phyloP scores from a whole-genome alignment of 225 moss, liverwort and hornwort species.

The Bryoerythrophyllum caledonicum region DNA sequence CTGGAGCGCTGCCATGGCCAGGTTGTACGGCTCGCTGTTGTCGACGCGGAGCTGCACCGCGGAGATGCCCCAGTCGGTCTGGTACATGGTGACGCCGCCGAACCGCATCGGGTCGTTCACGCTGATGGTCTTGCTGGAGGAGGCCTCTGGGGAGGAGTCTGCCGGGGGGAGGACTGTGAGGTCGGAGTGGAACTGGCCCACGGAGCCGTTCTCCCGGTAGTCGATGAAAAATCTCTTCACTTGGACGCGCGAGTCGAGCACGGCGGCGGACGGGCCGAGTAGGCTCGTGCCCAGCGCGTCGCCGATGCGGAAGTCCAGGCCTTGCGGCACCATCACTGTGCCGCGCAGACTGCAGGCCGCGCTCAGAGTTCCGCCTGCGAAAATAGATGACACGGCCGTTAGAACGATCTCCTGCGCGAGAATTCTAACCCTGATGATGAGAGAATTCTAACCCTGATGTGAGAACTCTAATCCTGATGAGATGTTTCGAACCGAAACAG shows the following conservation, averaged over 20 bases:
- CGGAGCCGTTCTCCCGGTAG: conserved; percentile 76
- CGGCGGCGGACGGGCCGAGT: conserved; percentile 53
- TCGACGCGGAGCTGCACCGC: conserved; percentile 80
- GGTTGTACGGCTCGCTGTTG: conserved; percentile 79
- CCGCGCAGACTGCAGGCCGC: conserved; percentile 79
- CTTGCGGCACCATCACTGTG: conserved; percentile 88
- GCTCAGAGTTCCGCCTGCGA: conserved; percentile 59
- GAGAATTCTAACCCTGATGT: no score
- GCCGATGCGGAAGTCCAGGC: conserved; percentile 70
- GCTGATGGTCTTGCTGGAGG: conserved; percentile 62
- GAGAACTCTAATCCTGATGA: no score
- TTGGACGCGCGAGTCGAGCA: conserved; percentile 60
- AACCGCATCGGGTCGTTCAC: conserved; percentile 88
- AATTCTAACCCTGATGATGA: no score
- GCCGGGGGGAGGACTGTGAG: conserved; percentile 42
- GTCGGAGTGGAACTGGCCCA: conserved; percentile 89
- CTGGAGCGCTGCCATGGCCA: conserved; percentile 89
- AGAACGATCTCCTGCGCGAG: no score
- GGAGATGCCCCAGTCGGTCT: conserved; percentile 95
- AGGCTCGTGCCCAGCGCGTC: conserved; percentile 68
- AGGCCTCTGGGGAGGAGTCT: conserved; percentile 9
- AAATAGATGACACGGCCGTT: no score
- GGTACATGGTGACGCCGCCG: conserved; percentile 87
- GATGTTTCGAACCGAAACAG: no score
- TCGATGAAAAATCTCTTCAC: conserved; percentile 92